phyloP scores from a whole-genome alignment of 169 alveolate species.

The Eimeria tenella region DNA sequence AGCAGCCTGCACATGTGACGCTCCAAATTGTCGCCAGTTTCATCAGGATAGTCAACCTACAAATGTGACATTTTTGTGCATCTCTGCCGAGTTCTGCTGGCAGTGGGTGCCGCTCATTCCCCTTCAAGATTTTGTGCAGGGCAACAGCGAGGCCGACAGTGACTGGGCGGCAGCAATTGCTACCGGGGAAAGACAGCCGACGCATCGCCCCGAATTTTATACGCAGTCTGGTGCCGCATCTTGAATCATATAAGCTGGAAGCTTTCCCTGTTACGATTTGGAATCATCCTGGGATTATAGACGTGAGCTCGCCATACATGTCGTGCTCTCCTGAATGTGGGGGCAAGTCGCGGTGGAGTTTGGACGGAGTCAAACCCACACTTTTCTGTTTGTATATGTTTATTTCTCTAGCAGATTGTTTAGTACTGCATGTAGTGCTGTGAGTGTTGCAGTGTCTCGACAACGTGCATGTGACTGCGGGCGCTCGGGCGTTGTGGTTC shows the following conservation, averaged over 20 bases:
- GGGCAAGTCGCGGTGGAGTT: background rate
- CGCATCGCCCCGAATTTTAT: conserved; percentile 19
- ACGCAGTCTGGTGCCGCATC: background rate
- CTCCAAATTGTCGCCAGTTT: conserved; percentile 7
- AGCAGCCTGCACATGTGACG: conserved; percentile 55
- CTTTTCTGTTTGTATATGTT: background rate
- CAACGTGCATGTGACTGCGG: no score
- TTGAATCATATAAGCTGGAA: background rate
- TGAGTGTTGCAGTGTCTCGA: no score
- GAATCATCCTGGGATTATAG: background rate
- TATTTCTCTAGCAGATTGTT: background rate
- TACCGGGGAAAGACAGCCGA: background rate
- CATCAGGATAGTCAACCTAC: conserved; percentile 19
- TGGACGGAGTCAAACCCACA: background rate
- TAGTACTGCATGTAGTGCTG: no score
- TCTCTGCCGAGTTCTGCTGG: conserved; percentile 63
- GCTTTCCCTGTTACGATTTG: background rate
- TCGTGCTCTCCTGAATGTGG: background rate
- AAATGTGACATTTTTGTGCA: conserved; percentile 49
- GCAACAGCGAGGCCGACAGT: conserved; percentile 59
- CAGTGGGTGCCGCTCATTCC: conserved; percentile 58
- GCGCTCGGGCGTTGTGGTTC: no score
- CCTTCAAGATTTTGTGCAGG: conserved; percentile 19
- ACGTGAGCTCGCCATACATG: background rate
- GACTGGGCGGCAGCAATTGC: conserved; percentile 30